Evolutionary conservation across 1,284 basidiomycete genomes (phyloP), one percentile per base, ranked within the genome.

Genomic region (Neolentinus lepideus): DNA sequence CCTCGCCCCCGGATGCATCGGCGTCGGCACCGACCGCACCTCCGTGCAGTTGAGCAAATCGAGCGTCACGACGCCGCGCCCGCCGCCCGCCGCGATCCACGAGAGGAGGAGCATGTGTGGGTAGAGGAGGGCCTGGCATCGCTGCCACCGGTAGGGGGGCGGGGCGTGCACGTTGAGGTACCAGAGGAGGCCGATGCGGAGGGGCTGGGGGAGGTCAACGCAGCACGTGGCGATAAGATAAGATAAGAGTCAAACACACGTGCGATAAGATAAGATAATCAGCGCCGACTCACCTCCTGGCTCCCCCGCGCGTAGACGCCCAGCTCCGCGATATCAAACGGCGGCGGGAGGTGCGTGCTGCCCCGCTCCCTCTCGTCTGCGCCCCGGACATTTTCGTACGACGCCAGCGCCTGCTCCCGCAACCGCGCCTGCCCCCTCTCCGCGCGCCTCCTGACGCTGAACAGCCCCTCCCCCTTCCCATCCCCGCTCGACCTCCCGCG

Each of bases 131-230:
- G 90, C 92, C 65, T 92, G 89, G 58, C 90, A 90, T 59, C 86
- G 77, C 62, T 92, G 83, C 93, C 93, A 95, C 43, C 79, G 72
- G 68, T 85, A 94, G 0, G 90, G 86, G 11, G 86, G 84, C 1
- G 78, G 69, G 0, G 82, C 84, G 66, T 95, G 92, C 0, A 94
- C 92, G 58, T 95, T 93, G 54, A 95, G 80, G 66, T 93, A 95
- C 85, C 90, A 95, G 0, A 95, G 71, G 14, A 84, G 74, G 12
- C 93, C 92, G 38, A 92, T 86, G 56, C 88, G 84, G 9, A 91
- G 72, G 1, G 92, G 90, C 93, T 94, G 62, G 16, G 52, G 56
- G 57, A 57, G 56, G 51, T 52, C 53, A 46, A 51, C 59, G 57
- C 53, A 58, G 57, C 58, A 43, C 51, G 53, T 56, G 54, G 36